phyloP scores from a whole-genome alignment of 768 basidiomycete genomes.

The Hericium erinaceus region DNA sequence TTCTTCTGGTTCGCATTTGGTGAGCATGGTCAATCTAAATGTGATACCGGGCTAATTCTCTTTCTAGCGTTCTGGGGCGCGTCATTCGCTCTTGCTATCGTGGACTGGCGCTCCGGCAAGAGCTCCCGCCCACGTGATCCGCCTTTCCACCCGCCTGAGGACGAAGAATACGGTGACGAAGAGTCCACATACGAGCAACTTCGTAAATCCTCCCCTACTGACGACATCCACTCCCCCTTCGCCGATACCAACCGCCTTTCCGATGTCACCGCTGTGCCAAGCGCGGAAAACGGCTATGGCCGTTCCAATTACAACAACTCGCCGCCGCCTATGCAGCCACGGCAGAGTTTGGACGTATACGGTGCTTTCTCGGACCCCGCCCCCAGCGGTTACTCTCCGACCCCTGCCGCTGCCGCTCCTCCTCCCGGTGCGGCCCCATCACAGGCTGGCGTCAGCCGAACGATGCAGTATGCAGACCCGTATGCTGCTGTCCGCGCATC shows the following conservation, averaged over 20 bases:
- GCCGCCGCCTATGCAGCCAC: slow-evolving; percentile 24
- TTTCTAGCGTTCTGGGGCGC: slow-evolving; percentile 64
- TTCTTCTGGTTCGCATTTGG: slow-evolving; percentile 86
- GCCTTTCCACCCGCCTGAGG: slow-evolving; percentile 59
- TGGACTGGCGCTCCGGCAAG: slow-evolving; percentile 73
- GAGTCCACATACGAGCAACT: slow-evolving; percentile 44
- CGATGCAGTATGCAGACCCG: slow-evolving; percentile 88
- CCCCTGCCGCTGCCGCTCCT: slow-evolving; percentile 25
- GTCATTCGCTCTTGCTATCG: slow-evolving; percentile 53
- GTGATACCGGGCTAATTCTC: neutral
- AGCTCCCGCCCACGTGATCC: slow-evolving; percentile 50
- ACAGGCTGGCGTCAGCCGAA: slow-evolving; percentile 51
- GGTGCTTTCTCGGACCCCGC: slow-evolving; percentile 88
- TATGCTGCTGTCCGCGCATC: slow-evolving; percentile 71
- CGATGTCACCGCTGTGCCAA: slow-evolving; percentile 24
- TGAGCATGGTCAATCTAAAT: slow-evolving; percentile 22
- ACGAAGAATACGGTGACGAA: slow-evolving; percentile 43
- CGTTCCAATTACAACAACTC: slow-evolving; percentile 21
- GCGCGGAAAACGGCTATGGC: slow-evolving; percentile 18
- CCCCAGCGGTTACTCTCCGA: slow-evolving; percentile 54
- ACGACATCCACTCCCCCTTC: slow-evolving; percentile 33
- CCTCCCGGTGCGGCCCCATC: slow-evolving; percentile 25
- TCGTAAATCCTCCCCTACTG: slow-evolving; percentile 18
- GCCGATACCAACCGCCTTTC: slow-evolving; percentile 45
- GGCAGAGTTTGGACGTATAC: slow-evolving; percentile 78